Base-by-base conservation (phyloP, 768 basidiomycete genomes). In the Kwoniella sp. region DNA sequence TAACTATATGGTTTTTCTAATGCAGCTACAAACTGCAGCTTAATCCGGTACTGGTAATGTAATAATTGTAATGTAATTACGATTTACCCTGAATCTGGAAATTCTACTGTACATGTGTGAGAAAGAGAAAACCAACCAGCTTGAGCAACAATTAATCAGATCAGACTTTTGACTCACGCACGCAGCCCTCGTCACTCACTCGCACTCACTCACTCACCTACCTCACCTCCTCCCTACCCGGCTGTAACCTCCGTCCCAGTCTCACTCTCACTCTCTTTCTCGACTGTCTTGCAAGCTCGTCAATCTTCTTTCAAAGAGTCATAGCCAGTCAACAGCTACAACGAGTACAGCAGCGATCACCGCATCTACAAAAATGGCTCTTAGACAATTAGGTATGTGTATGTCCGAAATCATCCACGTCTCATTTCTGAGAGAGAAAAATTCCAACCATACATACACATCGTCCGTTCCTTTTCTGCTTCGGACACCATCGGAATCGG, bases 301-400 rank as follows among this genome's bases (percentile, higher is more conserved):
- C n/a, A n/a, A n/a, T n/a, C n/a, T n/a, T n/a, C n/a, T n/a, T n/a
- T n/a, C n/a, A n/a, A n/a, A n/a, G n/a, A n/a, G n/a, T n/a, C n/a
- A n/a, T n/a, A n/a, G n/a, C n/a, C n/a, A n/a, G n/a, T n/a, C n/a
- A n/a, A n/a, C n/a, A n/a, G n/a, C n/a, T n/a, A n/a, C n/a, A n/a
- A n/a, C n/a, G n/a, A n/a, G n/a, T n/a, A n/a, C n/a, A n/a, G n/a
- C n/a, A n/a, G n/a, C n/a, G n/a, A n/a, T n/a, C 40, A 29, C 33
- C 12, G 52, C 26, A 54, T 27, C 48, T 27, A 10, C 50, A 68
- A 69, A 40, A 52, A 76, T 76, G 74, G 71, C 74, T 50, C 59
- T 73, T 60, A 63, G 74, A 50, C 74, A 76, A 68, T 37, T 76
- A 30, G 65, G 74, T 76, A 22, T 47, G 74, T 69, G 74, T 76